Evolutionary conservation across 352 stramenopile species (phyloP), one percentile per base, ranked within the genome.

Genomic region (Phytophthora sp.): DNA sequence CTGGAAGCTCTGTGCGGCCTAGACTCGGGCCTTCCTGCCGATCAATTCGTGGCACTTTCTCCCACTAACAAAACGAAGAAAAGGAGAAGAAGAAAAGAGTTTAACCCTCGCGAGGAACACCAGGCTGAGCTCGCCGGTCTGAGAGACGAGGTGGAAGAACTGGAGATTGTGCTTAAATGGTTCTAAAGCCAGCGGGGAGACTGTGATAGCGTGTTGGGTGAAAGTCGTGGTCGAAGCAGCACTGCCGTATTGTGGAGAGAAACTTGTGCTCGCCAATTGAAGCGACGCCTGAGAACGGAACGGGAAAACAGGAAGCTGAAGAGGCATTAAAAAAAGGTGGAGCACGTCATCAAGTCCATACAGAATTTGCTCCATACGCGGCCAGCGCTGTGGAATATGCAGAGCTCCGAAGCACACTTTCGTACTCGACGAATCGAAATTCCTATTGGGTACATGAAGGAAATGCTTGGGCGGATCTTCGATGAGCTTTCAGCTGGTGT

Each of bases 281-380:
- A 65, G 11, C 49, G 56, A 17, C 41, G 59, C 30, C 5, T 54
- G 32, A 46, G 53, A 21, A 38, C 32, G 28, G 54, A 74, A 44
- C 53, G 49, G 18, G 66, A 71, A 12, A 74, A 74, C 61, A 34
- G 62, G 5, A 38, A 51, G 6, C 42, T 74, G 9, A 70, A 56
- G 21, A 52, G 44, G 10, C 59, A 70, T 10, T 53, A 57, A 1
- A 38, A 66, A 20, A 52, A 45, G 3, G 53, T 60, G 43, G 31
- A 53, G 27, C 55, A 57, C 13, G 23, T 63, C 31, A 44, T 48
- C 9, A 72, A 55, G 37, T 43, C 23, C 9, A 17, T 70, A 26
- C 37, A 61, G 34, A 70, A 54, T 37, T 34, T 65, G 20, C 30
- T 70, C n/a, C 31, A 61, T 13, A 61, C 39, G 35, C 54, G 54